phyloP scores from a whole-genome alignment of 768 basidiomycete species.

The Dioszegia hungarica region DNA sequence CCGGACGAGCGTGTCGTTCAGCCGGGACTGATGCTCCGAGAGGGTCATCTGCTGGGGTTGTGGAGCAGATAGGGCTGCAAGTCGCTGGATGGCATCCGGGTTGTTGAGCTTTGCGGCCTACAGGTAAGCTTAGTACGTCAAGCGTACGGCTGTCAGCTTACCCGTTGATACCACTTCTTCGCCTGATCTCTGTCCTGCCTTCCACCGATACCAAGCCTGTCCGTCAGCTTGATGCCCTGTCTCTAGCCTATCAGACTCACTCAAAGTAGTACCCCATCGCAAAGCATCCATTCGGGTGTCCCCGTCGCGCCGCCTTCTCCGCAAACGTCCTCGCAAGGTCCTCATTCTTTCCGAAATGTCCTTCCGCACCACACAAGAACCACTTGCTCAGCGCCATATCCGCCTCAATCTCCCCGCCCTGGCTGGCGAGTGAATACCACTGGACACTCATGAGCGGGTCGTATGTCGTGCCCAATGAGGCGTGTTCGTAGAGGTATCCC shows the following conservation, averaged over 20 bases:
- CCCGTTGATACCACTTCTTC: slow-evolving; percentile 69
- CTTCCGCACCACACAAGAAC: slow-evolving; percentile 81
- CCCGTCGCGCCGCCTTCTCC: slow-evolving; percentile 64
- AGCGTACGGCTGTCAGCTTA: slow-evolving; percentile 39
- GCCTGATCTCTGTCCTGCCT: slow-evolving; percentile 55
- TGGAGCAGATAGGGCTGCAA: slow-evolving; percentile 63
- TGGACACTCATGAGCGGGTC: slow-evolving; percentile 85
- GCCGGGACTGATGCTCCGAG: slow-evolving; percentile 71
- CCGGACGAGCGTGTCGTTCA: slow-evolving; percentile 73
- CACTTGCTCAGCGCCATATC: slow-evolving; percentile 97
- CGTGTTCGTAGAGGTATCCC: slow-evolving; percentile 88
- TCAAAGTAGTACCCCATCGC: slow-evolving; percentile 94
- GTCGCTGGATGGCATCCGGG: slow-evolving; percentile 68
- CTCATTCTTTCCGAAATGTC: slow-evolving; percentile 81
- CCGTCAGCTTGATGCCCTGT: not conserved
- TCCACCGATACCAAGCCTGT: slow-evolving; percentile 73
- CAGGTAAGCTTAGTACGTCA: not conserved
- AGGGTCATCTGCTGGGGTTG: slow-evolving; percentile 65
- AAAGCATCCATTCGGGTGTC: slow-evolving; percentile 77
- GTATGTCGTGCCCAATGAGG: slow-evolving; percentile 74
- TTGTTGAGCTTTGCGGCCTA: slow-evolving; percentile 76
- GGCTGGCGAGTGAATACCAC: slow-evolving; percentile 66
- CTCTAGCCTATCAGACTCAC: slow-evolving; percentile 21
- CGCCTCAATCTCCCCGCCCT: slow-evolving; percentile 83
- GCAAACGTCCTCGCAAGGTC: slow-evolving; percentile 80